These are phyloP conservation scores for Neocatenulostroma microsporum DNA, from an alignment of 2,329 filamentous ascomycete genomes.

Conservation along the genomic window DNA sequence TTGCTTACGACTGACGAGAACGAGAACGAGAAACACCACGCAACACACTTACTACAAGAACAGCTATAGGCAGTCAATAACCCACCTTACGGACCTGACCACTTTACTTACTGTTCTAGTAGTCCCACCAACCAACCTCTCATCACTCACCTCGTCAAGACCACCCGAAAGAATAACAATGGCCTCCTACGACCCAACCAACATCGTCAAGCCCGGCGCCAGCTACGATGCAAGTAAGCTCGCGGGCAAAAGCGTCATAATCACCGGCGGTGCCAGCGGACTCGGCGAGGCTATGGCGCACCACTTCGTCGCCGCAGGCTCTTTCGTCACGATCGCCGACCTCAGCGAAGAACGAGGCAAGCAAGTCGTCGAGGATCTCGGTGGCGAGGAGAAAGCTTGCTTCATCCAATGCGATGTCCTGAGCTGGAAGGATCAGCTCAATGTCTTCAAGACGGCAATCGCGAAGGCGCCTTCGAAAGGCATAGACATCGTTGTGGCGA, in stretches of 20 bases:
- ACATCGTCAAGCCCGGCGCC: constrained; percentile 6
- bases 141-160: not conserved
- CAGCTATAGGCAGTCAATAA: too few species aligned
- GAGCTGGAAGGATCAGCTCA: constrained; percentile 25
- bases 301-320: constrained; percentile 25
- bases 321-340: constrained; percentile 31
- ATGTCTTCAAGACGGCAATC: constrained; percentile 24
- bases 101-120: too few species aligned
- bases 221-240: constrained; percentile 32
- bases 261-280: constrained; percentile 42
- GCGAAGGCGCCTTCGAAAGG: constrained; percentile 14
- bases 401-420: constrained; percentile 27
- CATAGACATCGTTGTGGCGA: constrained; percentile 25
- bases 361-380: constrained; percentile 25
- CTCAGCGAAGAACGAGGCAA: constrained; percentile 23
- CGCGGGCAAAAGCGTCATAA: constrained; percentile 40
- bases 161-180: not conserved
- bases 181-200: constrained; percentile 2
- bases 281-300: constrained; percentile 30
- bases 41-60: too few species aligned
- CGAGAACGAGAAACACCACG: too few species aligned
- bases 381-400: constrained; percentile 18
- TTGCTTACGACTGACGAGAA: too few species aligned
- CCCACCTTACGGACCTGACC: too few species aligned
- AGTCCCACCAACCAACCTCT: too few species aligned